Conservation (phyloP, 495 filamentous ascomycete genomes). For the Saxophila tyrrhenica region DNA sequence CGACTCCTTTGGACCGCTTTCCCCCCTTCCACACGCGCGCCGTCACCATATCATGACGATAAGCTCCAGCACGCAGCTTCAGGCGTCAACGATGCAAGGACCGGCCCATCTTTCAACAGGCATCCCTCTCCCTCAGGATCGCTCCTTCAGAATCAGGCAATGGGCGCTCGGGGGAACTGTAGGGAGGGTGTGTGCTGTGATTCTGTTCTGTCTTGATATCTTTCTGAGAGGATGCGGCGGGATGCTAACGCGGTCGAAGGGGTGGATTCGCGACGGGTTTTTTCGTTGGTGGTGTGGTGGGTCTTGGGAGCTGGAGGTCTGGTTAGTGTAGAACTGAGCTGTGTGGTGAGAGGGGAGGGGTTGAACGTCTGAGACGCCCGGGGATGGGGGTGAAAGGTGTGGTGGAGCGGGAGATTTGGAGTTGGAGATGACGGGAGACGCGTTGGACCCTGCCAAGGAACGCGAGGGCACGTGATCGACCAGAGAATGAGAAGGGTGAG, state of each 20-base stretch:
- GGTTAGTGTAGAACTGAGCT: background rate
- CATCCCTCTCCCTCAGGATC: too few relatives aligned
- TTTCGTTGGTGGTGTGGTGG: background rate
- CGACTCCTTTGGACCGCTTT: background rate
- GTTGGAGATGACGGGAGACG: background rate
- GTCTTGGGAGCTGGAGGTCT: background rate
- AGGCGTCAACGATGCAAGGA: too few relatives aligned
- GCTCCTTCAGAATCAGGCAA: background rate
- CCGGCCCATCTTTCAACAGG: too few relatives aligned
- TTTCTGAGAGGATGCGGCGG: constrained; percentile 5
- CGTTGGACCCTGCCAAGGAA: too few relatives aligned
- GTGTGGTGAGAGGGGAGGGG: background rate
- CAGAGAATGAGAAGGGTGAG: too few relatives aligned
- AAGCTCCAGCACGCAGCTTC: too few relatives aligned
- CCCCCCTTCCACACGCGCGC: too few relatives aligned
- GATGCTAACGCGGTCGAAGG: background rate
- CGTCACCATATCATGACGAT: too few relatives aligned
- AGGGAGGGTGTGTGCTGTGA: constrained; percentile 20
- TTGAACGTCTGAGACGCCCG: constrained; percentile 2
- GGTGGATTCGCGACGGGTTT: constrained; percentile 16
- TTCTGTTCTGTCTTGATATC: background rate
- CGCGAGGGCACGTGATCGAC: background rate
- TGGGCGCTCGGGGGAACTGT: constrained; percentile 10
- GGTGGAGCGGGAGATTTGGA: background rate
- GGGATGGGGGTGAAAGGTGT: background rate